Evolutionary conservation across 768 basidiomycete species (phyloP).

Genomic region (Hypholoma fasciculare): DNA sequence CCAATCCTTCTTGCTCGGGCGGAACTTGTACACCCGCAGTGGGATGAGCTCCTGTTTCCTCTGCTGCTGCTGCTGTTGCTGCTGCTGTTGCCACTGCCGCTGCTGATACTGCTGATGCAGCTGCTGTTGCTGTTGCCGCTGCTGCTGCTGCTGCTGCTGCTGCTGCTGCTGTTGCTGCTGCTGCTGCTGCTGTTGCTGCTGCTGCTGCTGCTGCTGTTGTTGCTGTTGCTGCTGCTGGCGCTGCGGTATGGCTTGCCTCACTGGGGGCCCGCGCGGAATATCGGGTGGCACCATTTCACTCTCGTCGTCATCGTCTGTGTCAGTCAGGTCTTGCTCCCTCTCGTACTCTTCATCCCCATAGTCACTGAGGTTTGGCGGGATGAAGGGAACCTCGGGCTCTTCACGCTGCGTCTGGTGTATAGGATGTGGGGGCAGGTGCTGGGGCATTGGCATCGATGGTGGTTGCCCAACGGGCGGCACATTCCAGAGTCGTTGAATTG

Average conservation of each 20-base stretch:
- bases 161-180: not conserved
- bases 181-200: not conserved
- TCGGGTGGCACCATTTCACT: not conserved
- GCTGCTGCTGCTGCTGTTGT: not conserved
- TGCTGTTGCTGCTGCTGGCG: not conserved
- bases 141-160: too few species aligned
- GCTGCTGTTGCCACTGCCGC: not conserved
- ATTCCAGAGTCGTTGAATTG: not conserved
- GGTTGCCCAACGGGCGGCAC: not conserved
- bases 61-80: not conserved
- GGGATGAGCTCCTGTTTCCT: slow-evolving; percentile 27
- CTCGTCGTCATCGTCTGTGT: slow-evolving; percentile 6
- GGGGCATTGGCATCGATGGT: slow-evolving; percentile 1
- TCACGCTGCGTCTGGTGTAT: slow-evolving; percentile 5
- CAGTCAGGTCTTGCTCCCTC: not conserved
- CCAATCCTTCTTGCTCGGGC: slow-evolving; percentile 40
- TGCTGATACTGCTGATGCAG: not conserved
- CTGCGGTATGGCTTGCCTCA: not conserved
- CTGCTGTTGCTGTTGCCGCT: not conserved
- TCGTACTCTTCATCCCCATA: not conserved
- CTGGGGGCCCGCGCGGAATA: not conserved
- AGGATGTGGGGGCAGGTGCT: slow-evolving; percentile 8
- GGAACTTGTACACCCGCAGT: slow-evolving; percentile 40
- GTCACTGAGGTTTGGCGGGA: slow-evolving; percentile 12
- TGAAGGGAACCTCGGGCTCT: slow-evolving; percentile 16